These are phyloP conservation scores for Gillenia trifoliata DNA, from an alignment of 306 rosid species.

Conservation along the genomic window DNA sequence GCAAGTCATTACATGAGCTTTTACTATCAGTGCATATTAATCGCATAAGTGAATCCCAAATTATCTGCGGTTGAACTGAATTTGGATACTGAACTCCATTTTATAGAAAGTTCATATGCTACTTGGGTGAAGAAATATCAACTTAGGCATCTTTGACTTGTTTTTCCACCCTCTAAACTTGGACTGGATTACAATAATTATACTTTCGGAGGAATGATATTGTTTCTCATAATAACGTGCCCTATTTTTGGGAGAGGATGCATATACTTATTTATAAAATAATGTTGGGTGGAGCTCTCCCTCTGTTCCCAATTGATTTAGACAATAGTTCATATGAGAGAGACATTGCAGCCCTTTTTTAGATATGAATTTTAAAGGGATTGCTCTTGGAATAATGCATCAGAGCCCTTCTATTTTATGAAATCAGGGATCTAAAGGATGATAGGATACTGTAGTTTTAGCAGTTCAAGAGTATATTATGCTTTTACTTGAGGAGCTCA, in stretches of 20 bases:
- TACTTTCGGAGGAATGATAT: background rate
- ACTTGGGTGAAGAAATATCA: background rate
- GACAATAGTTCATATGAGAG: background rate
- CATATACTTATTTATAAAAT: background rate
- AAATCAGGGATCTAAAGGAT: background rate
- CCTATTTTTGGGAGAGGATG: background rate
- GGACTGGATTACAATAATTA: background rate
- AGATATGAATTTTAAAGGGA: background rate
- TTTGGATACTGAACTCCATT: background rate
- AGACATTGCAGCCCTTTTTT: background rate
- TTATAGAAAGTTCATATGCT: background rate
- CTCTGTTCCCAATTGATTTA: background rate
- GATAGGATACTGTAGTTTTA: background rate
- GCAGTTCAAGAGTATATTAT: background rate
- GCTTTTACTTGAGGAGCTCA: background rate
- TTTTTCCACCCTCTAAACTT: background rate
- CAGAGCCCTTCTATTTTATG: background rate
- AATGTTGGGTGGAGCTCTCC: background rate
- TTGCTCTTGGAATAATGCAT: background rate
- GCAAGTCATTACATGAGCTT: background rate
- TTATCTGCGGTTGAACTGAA: background rate
- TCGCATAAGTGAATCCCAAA: background rate
- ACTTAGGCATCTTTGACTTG: conserved; percentile 3
- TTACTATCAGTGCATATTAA: background rate
- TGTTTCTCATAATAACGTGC: background rate